Base-by-base conservation (phyloP, 2,329 filamentous ascomycete genomes). In the Fusarium sp. region DNA sequence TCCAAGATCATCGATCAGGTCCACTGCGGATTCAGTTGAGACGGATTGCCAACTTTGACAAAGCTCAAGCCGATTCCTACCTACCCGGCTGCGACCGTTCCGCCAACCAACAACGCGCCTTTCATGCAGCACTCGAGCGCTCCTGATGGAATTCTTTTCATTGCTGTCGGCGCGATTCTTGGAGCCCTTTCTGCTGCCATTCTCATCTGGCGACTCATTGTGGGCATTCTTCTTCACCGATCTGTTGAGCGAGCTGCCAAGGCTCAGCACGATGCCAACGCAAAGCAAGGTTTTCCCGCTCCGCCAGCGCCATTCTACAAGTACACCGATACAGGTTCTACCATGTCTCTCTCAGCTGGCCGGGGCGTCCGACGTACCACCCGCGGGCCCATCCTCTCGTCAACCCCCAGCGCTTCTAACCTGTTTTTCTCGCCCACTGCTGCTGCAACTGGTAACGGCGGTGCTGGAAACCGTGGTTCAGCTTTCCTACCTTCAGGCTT, bases 381-480 rank as follows among this genome's bases (percentile, higher is more conserved):
- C 67, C 88, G 89, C 57, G 88, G 86, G 1, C 87, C 88, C 4
- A 83, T 85, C 34, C 87, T 87, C 3, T 89, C 89, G 11, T 85
- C 85, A 60, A 90, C 88, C 30, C 90, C 87, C 13, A 93, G 90
- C 79, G 86, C 88, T 77, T 91, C 91, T 41, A 94, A 93, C 72
- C 88, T 98, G 18, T 99, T 99, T 89, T 99, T 98, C 87, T 98
- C 95, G 9, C 97, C 97, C 0, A 98, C 97, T 0, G 95, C 95
- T 2, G 91, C 90, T 48, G 87, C 89, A 9, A 86, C 94, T 3
- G 93, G 93, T 16, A 91, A 90, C 43, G 85, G 88, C 18, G 87
- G 88, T 16, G 86, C 87, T 67, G 86, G 88, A 60, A 90, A 90
- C 76, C 92, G 95, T 63, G 91, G 90, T 68, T 97, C 94, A 1